Evolutionary conservation across 2,329 filamentous ascomycete species (phyloP).

Genomic region (Aspergillus aculeatinus): DNA sequence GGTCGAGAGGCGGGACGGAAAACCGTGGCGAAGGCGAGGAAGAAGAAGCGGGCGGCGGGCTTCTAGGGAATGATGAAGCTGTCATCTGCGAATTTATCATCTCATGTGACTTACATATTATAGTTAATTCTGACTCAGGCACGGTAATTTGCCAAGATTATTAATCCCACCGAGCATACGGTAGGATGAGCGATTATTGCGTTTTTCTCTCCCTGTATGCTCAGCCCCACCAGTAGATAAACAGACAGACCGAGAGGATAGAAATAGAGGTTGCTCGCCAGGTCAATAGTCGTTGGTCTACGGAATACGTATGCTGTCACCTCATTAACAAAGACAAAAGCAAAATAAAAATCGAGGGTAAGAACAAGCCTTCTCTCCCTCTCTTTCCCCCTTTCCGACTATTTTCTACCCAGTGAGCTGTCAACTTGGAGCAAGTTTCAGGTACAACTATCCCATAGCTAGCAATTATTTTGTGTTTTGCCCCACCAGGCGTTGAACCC

Average conservation of each 20-base stretch:
- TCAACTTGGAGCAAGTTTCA: not conserved
- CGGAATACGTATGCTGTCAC: too few species aligned
- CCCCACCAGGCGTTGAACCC: not conserved
- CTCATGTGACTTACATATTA: not conserved
- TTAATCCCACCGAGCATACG: not conserved
- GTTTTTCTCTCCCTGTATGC: not conserved
- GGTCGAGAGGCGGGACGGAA: slow-evolving; percentile 33
- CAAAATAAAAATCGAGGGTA: too few species aligned
- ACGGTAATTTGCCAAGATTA: not conserved
- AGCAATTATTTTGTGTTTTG: not conserved
- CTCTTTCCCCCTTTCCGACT: not conserved
- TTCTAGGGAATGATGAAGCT: slow-evolving; percentile 30
- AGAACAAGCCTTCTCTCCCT: not conserved
- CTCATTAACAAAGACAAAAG: too few species aligned
- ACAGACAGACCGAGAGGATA: not conserved
- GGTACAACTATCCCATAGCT: not conserved
- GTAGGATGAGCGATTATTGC: slow-evolving; percentile 11
- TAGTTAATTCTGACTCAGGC: too few species aligned
- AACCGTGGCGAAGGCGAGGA: slow-evolving; percentile 31
- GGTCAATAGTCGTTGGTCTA: too few species aligned
- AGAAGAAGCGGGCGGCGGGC: slow-evolving; percentile 43
- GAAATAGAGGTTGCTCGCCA: not conserved
- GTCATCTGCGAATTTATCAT: not conserved
- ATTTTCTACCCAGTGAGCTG: not conserved
- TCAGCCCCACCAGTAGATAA: not conserved